Conservation (phyloP, 768 basidiomycete genomes). For the Udeniomyces megalosporus region DNA sequence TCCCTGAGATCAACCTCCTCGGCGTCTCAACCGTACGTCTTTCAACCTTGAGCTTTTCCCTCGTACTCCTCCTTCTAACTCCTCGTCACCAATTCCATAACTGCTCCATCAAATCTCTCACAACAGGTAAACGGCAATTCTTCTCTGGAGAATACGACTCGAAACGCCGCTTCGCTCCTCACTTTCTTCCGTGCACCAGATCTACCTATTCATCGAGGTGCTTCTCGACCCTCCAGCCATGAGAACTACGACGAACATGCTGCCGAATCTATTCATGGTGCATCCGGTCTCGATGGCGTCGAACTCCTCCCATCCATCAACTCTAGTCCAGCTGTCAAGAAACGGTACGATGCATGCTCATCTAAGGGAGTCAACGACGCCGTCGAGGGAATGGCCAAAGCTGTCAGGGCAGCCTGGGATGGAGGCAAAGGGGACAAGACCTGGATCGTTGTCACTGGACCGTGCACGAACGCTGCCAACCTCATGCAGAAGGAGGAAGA, state of each 20-base stretch:
- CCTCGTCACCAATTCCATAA: background rate
- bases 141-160: constrained; percentile 38
- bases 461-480: constrained; percentile 67
- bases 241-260: constrained; percentile 8
- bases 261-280: constrained; percentile 10
- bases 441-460: constrained; percentile 57
- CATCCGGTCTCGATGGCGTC: constrained; percentile 52
- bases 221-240: background rate
- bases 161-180: constrained; percentile 44
- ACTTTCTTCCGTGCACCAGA: background rate
- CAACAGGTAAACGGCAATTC: constrained; percentile 68
- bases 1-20: constrained; percentile 47
- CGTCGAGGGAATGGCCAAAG: constrained; percentile 49
- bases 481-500: constrained; percentile 43
- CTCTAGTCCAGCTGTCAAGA: constrained; percentile 32
- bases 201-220: constrained; percentile 6
- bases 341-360: too few species aligned
- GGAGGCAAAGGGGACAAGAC: constrained; percentile 40
- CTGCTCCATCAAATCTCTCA: background rate
- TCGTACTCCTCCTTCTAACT: background rate
- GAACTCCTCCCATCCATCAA: constrained; percentile 53
- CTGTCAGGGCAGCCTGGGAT: constrained; percentile 43
- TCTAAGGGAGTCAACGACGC: constrained; percentile 22
- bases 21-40: constrained; percentile 63
- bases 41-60: background rate